Conservation (phyloP, 169 alveolate species). For the Toxoplasma gondii region DNA sequence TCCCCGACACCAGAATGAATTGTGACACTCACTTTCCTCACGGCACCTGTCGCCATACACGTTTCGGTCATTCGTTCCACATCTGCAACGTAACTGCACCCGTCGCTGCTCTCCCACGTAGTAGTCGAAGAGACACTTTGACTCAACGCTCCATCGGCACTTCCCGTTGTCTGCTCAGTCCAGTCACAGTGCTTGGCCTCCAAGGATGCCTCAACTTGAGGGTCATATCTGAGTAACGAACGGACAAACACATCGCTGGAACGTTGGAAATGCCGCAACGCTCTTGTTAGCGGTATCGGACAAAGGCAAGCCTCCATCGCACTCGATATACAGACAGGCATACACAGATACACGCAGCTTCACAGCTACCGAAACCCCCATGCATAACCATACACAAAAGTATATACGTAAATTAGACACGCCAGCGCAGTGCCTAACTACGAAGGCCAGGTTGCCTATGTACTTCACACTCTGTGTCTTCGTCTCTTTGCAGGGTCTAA, state of each 20-base stretch:
- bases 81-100: neutral
- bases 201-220: neutral
- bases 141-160: neutral
- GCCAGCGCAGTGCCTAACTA: too few relatives aligned
- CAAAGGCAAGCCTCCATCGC: neutral
- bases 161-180: neutral
- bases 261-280: neutral
- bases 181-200: neutral
- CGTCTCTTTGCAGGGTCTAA: too few relatives aligned
- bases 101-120: neutral
- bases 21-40: neutral
- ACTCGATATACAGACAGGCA: neutral
- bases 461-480: too few relatives aligned
- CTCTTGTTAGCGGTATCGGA: neutral
- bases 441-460: too few relatives aligned
- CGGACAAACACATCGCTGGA: neutral
- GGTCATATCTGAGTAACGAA: slow-evolving; percentile 5
- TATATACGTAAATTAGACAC: too few relatives aligned
- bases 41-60: neutral
- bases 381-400: too few relatives aligned
- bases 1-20: too few relatives aligned
- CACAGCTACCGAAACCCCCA: too few relatives aligned
- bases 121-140: neutral
- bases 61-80: neutral
- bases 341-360: neutral